Evolutionary conservation across 2,329 filamentous ascomycete species (phyloP).

Genomic region (Hypoxylon sp.): DNA sequence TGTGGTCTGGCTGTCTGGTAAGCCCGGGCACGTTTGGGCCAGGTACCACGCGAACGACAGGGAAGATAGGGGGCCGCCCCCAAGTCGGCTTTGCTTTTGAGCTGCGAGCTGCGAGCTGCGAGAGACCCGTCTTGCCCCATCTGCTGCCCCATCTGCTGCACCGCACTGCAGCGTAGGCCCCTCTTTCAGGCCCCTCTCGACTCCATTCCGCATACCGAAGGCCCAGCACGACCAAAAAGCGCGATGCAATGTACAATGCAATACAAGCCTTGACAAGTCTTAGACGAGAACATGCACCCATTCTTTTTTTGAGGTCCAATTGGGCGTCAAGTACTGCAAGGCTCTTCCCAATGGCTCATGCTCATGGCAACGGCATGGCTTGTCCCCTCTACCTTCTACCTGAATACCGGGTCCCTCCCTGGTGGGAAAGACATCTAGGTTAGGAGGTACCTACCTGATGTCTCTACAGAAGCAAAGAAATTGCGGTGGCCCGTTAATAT

Average conservation of each 20-base stretch:
- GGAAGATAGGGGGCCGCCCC: slow-evolving; percentile 3
- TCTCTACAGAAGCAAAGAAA: no score
- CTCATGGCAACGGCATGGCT: slow-evolving; percentile 44
- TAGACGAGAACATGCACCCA: slow-evolving; percentile 27
- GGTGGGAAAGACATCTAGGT: slow-evolving; percentile 37
- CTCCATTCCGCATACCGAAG: slow-evolving; percentile 10
- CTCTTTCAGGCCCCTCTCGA: slow-evolving; percentile 29
- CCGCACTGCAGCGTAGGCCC: not conserved
- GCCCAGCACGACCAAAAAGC: slow-evolving; percentile 9
- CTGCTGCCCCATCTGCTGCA: not conserved
- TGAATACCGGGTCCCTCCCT: slow-evolving; percentile 45
- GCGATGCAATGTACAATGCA: slow-evolving; percentile 29
- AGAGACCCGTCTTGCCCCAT: not conserved
- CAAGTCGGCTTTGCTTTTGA: not conserved
- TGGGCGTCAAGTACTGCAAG: slow-evolving; percentile 15
- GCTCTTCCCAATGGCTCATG: slow-evolving; percentile 13
- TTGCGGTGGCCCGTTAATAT: no score
- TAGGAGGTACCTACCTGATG: no score
- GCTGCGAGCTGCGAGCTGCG: not conserved
- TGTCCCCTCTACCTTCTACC: slow-evolving; percentile 48
- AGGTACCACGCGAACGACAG: slow-evolving; percentile 35
- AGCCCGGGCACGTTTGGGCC: slow-evolving; percentile 24
- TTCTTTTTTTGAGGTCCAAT: slow-evolving; percentile 33
- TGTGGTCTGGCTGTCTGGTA: not conserved
- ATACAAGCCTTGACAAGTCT: slow-evolving; percentile 13